Evolutionary conservation across 2,329 filamentous ascomycete genomes (phyloP), one percentile per base, ranked within the genome.

Genomic region (Polytolypa hystricis): DNA sequence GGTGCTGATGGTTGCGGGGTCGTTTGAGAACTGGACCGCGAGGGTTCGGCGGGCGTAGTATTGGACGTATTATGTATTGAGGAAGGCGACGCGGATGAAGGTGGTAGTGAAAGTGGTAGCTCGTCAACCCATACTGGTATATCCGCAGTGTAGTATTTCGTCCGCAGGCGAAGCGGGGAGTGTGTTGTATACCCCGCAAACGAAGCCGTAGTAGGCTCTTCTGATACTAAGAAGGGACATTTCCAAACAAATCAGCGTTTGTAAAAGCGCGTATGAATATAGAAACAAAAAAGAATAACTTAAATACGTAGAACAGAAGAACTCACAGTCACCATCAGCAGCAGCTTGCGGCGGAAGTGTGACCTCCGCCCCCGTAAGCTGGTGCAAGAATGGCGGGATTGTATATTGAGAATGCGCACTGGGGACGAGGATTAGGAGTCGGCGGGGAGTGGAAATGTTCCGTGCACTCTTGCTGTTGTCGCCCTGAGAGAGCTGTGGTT

Each of bases 51-150:
- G n/a, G 37, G 15, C 8, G 17, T n/a, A n/a, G n/a, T n/a, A n/a
- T 26, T 32, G 20, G 31, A 16, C 4, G n/a, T n/a, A n/a, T n/a
- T n/a, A n/a, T n/a, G n/a, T n/a, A n/a, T n/a, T 3, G 38, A 26
- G 8, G 30, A 11, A 3, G 40, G 23, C 14, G 37, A 11, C 1
- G 30, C 19, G 2, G 36, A 27, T 14, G 35, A 4, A n/a, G 38
- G 20, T 28, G 3, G 19, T 29, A 14, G 20, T 14, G 27, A 25
- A 10, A 55, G 38, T 1, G 62, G 59, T 9, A 67, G 53, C 44
- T 66, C 63, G 35, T 67, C 64, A 14, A 66, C 63, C 64, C 64
- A 67, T 30, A 67, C 54, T 11, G 57, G 60, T 15, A 67, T 50
- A 11, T 66, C 58, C 4, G 61, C 53, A 4, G 44, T 51, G 42